Base-by-base conservation (phyloP, 441 rosid species). In the Gossypium davidsonii region DNA sequence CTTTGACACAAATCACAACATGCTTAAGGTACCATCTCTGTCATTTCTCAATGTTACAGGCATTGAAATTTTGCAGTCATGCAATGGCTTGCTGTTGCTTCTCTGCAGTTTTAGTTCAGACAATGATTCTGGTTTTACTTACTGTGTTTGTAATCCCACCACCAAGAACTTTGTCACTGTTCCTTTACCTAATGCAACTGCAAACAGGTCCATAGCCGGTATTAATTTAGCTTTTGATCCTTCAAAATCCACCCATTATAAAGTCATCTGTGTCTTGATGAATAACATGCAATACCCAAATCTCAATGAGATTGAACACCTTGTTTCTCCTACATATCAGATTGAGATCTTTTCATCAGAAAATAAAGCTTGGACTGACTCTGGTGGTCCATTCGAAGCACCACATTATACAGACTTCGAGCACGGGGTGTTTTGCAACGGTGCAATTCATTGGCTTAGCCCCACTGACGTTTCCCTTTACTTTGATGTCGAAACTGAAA, bases 81-180 rank as follows among this genome's bases (percentile, higher is more conserved):
- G 87, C 73, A 86, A 83, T 51, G 89, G 94, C 6, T 80, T 86
- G 57, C 70, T 89, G 10, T 67, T 85, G 4, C 85, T 89, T 56
- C 57, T 31, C 49, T 77, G 76, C 63, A 70, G 72, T 37, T 11
- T 46, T 12, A 60, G 67, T 56, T 61, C 48, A n/a, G 42, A 70
- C 5, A 17, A n/a, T n/a, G 59, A 67, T 10, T 82, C 77, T 48
- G 72, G 72, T 1, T 68, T 68, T 28, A 51, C 28, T 60, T 60
- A 68, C 73, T 82, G 78, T 25, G 74, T 88, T 49, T 83, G 79
- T 68, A 60, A 60, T 7, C 65, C 65, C 65, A 60, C 65, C 20
- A 60, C 65, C 65, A 60, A 60, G 42, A 60, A 60, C 11, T 60
- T 60, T 8, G 65, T 60, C 39, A 6, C 21, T 60, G 65, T 60